Conservation (phyloP, 345 rosid species). For the Carallia brachiata region DNA sequence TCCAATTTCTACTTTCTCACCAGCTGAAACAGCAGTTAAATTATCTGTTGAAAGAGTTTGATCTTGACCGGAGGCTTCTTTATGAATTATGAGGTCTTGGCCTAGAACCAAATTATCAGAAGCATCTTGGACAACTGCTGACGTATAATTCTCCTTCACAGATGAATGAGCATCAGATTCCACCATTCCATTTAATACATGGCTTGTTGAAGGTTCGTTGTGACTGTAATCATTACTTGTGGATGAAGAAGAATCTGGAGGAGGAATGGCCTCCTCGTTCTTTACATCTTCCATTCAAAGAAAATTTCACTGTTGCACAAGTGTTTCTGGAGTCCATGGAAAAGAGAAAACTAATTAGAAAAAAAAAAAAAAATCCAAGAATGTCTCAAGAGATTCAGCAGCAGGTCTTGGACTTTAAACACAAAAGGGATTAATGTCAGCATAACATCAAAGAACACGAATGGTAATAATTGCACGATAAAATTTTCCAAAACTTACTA, state of each 20-base stretch:
- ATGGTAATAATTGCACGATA: too few species aligned
- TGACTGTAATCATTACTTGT: slow-evolving; percentile 15
- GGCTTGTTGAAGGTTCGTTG: slow-evolving; percentile 12
- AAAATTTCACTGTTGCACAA: slow-evolving; percentile 15
- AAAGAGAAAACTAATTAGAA: neutral
- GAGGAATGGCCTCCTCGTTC: slow-evolving; percentile 27
- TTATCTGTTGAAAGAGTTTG: slow-evolving; percentile 15
- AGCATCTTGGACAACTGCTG: slow-evolving; percentile 10
- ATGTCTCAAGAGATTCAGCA: too few species aligned
- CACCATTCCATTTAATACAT: slow-evolving; percentile 20
- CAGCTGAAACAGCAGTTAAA: slow-evolving; percentile 18
- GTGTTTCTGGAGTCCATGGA: slow-evolving; percentile 25
- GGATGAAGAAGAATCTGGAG: slow-evolving; percentile 25
- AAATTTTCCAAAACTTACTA: too few species aligned
- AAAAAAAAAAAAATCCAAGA: too few species aligned
- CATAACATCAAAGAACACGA: too few species aligned
- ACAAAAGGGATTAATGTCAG: too few species aligned
- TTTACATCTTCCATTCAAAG: slow-evolving; percentile 48
- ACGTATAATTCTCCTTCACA: slow-evolving; percentile 13
- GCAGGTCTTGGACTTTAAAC: too few species aligned
- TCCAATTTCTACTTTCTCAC: slow-evolving; percentile 19
- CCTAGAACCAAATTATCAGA: slow-evolving; percentile 11
- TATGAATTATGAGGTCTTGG: neutral
- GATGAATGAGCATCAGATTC: slow-evolving; percentile 23
- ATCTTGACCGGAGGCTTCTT: slow-evolving; percentile 7